These are phyloP conservation scores for Vicia sativa DNA, from an alignment of 306 rosid genomes.

Conservation along the genomic window DNA sequence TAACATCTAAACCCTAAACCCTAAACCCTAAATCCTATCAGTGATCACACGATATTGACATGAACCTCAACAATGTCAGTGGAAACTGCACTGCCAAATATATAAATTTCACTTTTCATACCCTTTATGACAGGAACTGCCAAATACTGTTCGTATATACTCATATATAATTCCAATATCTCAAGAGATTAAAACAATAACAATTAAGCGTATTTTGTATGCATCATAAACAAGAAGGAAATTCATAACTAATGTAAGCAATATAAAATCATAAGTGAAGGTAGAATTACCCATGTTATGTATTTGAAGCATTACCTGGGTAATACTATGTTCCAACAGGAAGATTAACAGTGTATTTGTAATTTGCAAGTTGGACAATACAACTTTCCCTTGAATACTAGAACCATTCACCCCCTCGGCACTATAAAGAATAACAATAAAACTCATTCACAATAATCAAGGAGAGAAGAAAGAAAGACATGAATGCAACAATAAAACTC, in stretches of 20 bases:
- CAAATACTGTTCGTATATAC: constrained; percentile 83
- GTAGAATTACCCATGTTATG: too few relatives aligned
- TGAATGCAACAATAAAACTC: too few relatives aligned
- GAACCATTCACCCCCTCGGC: constrained; percentile 99
- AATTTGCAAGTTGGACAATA: constrained; percentile 89
- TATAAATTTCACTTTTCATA: constrained; percentile 84
- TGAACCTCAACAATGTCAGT: too few relatives aligned
- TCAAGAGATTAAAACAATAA: constrained; percentile 70
- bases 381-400: constrained; percentile 95
- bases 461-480: background rate
- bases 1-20: too few relatives aligned
- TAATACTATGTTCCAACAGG: too few relatives aligned
- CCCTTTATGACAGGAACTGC: constrained; percentile 95
- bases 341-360: constrained; percentile 60
- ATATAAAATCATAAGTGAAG: too few relatives aligned
- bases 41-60: constrained; percentile 12
- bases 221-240: constrained; percentile 18
- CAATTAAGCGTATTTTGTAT: constrained; percentile 31
- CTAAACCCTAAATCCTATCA: too few relatives aligned
- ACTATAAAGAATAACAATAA: constrained; percentile 51
- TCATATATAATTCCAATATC: constrained; percentile 78
- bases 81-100: constrained; percentile 94
- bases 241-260: background rate
- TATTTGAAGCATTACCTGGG: too few relatives aligned
- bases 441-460: constrained; percentile 13